Evolutionary conservation across 495 filamentous ascomycete species (phyloP), one percentile per base, ranked within the genome.

Genomic region (Aspergillus nanangensis): DNA sequence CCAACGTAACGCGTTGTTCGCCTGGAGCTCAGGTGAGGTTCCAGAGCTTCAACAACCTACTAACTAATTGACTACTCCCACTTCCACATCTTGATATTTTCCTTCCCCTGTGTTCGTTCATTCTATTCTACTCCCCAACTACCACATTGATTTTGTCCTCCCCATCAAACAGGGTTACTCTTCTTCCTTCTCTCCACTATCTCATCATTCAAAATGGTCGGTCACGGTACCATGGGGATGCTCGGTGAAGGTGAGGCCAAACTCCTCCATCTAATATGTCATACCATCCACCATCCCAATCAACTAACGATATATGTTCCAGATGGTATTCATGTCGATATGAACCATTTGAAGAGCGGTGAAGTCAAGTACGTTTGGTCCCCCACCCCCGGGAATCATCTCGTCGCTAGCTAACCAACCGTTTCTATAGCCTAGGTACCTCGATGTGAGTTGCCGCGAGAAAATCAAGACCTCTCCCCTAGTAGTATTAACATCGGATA

Each of bases 271-370:
- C 49, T 50, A 51, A 25, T 31, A 18, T 9, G 17, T 23, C 35
- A n/a, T n/a, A n/a, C n/a, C n/a, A n/a, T n/a, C n/a, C n/a, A n/a
- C n/a, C n/a, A n/a, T n/a, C n/a, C n/a, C n/a, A n/a, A 48, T 27
- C 22, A 56, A 49, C 62, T 69, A 53, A 69, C 41, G n/a, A 22
- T 19, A 22, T 41, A 49, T 39, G 33, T 15, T 32, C 41, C 58
- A 98, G 93, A 98, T 91, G 93, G 93, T 61, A 96, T 98, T 62
- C 93, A 98, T 68, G 72, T 98, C 42, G 93, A 98, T 62, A 97
- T 98, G 93, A 86, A 96, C 53, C 86, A 92, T 56, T 63, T 93
- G 52, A 93, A 95, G 79, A 87, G 82, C 58, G 89, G 89, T 35
- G 89, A 94, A 67, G 81, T 82, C 62, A 96, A 97, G 90, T 95